Base-by-base conservation (phyloP, 192 early-diverging fungal species). In the Funneliformis geosporum region DNA sequence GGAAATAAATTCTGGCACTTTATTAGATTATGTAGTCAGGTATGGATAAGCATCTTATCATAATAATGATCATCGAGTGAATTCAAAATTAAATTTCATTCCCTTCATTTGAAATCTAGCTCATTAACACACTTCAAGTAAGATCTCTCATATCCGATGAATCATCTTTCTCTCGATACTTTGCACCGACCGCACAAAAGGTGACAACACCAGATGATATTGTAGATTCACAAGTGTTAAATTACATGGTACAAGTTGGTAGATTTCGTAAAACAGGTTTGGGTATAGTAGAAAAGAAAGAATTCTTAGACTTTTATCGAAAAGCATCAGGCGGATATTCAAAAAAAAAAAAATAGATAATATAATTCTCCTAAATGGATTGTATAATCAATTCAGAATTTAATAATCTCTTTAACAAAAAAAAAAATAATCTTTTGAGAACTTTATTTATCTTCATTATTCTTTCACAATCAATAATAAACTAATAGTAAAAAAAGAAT, bases 271-370 rank as follows among this genome's bases (percentile, higher is more conserved):
- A 89, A 81, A 90, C 92, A 1, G 87, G 87, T 14, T 72, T 93
- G 67, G 87, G 85, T 5, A 86, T 91, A 9, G 80, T 85, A 69
- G 94, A 95, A 76, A 96, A 96, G 82, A 83, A 85, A 28, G 90
- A 90, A 25, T 96, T 96, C 79, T 81, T 96, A 77, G 85, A 92
- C 2, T 96, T 91, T 79, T 96, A 78, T 78, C 38, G 16, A 27
- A 65, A 44, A 67, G 67, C 12, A 39, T 42, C 60, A 18, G 14
- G 65, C 16, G 64, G 42, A 38, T 78, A 78, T 69, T 10, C 44
- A 47, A 78, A 68, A 21, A 78, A 78, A 68, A 21, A 78, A 68
- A 27, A 61, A 47, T 25, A 75, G 70, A 25, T 39, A 18, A n/a
- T 73, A 44, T 38, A 4, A n/a, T n/a, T n/a, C n/a, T n/a, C n/a